Conservation (phyloP, 169 alveolate species). For the Eimeria praecox region DNA sequence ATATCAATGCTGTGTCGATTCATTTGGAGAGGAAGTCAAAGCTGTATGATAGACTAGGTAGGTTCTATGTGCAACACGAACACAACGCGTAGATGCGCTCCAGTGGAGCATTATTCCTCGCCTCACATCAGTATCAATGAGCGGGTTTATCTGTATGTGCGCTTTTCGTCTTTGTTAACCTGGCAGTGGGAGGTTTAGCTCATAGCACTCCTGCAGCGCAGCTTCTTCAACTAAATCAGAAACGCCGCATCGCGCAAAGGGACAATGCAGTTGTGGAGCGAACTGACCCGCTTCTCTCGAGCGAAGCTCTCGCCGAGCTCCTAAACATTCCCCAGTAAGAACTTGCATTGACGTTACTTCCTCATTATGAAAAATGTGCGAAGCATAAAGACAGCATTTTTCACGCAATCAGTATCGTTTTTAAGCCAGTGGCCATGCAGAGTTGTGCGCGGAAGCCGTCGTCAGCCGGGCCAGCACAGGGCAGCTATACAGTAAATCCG, state of each 20-base stretch:
- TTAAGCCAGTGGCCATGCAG: background rate
- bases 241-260: constrained; percentile 49
- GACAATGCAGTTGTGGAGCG: background rate
- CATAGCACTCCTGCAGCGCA: constrained; percentile 47
- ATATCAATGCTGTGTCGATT: background rate
- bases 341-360: background rate
- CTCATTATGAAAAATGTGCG: background rate
- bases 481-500: background rate
- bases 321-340: constrained; percentile 38
- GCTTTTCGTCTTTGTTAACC: background rate
- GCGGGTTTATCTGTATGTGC: background rate
- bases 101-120: background rate
- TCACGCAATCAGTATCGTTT: background rate
- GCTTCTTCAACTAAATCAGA: constrained; percentile 56
- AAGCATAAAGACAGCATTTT: background rate
- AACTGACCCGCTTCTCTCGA: constrained; percentile 33
- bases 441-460: background rate
- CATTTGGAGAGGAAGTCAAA: constrained; percentile 55
- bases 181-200: constrained; percentile 50
- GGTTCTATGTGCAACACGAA: background rate
- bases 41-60: constrained; percentile 61
- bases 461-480: background rate
- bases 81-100: background rate
- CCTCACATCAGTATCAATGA: background rate
- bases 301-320: constrained; percentile 66